These are phyloP conservation scores for Myxozyma mucilagina DNA, from an alignment of 805 yeast genomes.

Conservation along the genomic window DNA sequence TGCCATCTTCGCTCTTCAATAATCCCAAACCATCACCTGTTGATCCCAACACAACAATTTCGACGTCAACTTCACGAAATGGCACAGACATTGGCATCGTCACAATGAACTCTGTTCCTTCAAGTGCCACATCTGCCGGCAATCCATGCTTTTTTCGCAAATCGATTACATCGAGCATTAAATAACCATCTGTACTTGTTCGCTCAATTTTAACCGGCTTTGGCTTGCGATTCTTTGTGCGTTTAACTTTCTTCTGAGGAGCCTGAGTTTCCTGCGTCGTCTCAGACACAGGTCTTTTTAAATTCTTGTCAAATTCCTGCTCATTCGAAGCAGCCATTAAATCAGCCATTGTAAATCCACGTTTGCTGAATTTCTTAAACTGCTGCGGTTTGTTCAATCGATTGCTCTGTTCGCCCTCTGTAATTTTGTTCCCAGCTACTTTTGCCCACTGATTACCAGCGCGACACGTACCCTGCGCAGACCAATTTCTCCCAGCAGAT, in stretches of 20 bases:
- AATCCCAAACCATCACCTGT: conserved; percentile 87
- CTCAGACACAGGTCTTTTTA: background rate
- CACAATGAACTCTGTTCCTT: conserved; percentile 57
- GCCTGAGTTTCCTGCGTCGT: background rate
- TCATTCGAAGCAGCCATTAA: no score
- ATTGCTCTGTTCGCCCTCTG: no score
- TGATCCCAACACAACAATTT: conserved; percentile 61
- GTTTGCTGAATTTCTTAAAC: no score
- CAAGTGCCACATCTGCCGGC: conserved; percentile 45
- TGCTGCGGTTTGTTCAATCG: no score
- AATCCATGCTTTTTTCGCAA: conserved; percentile 47
- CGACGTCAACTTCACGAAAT: conserved; percentile 57
- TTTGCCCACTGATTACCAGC: background rate
- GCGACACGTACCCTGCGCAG: no score
- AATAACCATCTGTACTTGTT: conserved; percentile 78
- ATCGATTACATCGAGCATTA: conserved; percentile 69
- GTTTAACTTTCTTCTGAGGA: background rate
- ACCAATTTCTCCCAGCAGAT: no score
- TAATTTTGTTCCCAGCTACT: no score
- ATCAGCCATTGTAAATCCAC: no score
- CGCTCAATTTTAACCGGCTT: conserved; percentile 58
- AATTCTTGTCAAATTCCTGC: background rate
- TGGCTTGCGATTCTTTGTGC: conserved; percentile 35
- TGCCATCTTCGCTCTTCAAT: conserved; percentile 58
- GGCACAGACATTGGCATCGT: conserved; percentile 41